These are phyloP conservation scores for Vachellia pachyceras DNA, from an alignment of 306 rosid genomes.

Conservation along the genomic window DNA sequence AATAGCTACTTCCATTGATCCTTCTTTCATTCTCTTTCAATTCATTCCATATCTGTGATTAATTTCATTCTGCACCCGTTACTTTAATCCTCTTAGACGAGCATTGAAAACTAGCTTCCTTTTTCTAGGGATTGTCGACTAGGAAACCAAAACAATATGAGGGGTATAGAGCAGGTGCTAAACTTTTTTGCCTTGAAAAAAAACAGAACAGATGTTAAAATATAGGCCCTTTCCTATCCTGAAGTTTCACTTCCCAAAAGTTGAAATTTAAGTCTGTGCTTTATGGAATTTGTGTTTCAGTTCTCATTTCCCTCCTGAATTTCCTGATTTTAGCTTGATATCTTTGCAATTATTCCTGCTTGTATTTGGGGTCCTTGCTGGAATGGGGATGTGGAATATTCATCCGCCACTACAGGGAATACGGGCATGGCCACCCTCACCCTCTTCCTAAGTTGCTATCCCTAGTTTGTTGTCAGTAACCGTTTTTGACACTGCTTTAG, in stretches of 20 bases:
- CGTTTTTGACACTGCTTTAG: neutral
- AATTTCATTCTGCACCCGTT: neutral
- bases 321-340: neutral
- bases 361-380: neutral
- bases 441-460: neutral
- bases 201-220: neutral
- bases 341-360: neutral
- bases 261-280: neutral
- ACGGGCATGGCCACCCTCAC: neutral
- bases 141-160: no score
- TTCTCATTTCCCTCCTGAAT: neutral
- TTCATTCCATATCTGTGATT: neutral
- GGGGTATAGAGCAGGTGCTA: no score
- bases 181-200: no score
- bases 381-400: neutral
- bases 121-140: neutral
- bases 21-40: neutral
- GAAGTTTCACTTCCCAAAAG: neutral
- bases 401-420: neutral
- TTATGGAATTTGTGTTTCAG: neutral
- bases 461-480: neutral
- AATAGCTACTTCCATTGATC: neutral
- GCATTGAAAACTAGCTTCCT: neutral
- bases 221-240: neutral
- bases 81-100: neutral